Evolutionary conservation across 371 early-diverging fungal genomes (phyloP), one percentile per base, ranked within the genome.

Genomic region (Mortierella sp.): DNA sequence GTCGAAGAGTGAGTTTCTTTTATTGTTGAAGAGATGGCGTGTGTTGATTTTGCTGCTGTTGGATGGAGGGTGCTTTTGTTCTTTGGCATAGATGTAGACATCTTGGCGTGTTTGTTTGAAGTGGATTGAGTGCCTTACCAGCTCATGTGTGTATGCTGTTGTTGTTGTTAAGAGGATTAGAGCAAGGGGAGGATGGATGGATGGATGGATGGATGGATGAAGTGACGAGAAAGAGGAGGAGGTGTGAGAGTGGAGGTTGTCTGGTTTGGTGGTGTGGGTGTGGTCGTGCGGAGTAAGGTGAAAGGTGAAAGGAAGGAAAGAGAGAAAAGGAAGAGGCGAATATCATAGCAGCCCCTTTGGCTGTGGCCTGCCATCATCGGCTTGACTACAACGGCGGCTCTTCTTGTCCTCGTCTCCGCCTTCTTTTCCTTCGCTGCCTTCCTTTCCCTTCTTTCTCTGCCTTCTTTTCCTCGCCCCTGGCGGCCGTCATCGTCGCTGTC

Each of bases 1-100:
- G 44, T 64, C 31, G n/a, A 55, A 72, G 40, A n/a, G 61, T 57
- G 73, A 44, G 61, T 24, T 61, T 61, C 19, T 16, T 28, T 61
- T 37, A 37, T 40, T 67, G 67, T 24, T 40, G 37, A 67, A 16
- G 21, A 40, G 67, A 37, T 8, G 67, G 40, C 11, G 24, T 61
- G 19, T 8, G 21, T 61, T 34, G 34, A 31, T 61, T 37, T 37
- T 67, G 24, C 24, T 37, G 19, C 37, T 37, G 31, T 34, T 34
- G 61, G 34, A 64, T 64, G 64, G 24, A 5, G 61, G 9, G 9
- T 8, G 34, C 0, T 19, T 24, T 37, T 37, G 37, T 37, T 67
- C 40, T 9, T 37, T 67, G 67, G 67, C n/a, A 37, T 19, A 40
- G 3, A 9, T 24, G 11, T 40, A 19, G 16, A 31, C 61, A 61